Conservation (phyloP, 805 yeast genomes). For the Nakazawaea siamensis region DNA sequence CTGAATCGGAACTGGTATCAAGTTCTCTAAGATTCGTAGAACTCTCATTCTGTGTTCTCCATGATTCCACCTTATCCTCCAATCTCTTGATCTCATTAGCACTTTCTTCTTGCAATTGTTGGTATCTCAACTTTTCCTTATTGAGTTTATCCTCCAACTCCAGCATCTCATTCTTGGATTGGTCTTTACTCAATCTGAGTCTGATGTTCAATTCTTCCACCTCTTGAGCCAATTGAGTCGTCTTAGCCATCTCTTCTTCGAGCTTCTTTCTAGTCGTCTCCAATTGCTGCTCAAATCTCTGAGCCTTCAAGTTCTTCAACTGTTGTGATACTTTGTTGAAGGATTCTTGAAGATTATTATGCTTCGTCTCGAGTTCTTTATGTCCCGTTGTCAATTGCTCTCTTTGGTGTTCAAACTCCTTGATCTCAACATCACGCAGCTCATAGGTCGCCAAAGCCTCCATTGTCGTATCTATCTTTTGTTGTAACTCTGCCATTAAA, state of each 20-base stretch:
- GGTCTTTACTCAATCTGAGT: conserved; percentile 17
- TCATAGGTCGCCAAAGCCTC: conserved; percentile 5
- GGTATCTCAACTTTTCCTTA: conserved; percentile 18
- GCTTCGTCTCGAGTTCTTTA: conserved; percentile 17
- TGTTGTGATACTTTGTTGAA: conserved; percentile 18
- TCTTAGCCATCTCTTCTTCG: conserved; percentile 24
- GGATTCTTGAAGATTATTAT: conserved; percentile 17
- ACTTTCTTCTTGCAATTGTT: conserved; percentile 22
- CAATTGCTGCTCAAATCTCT: conserved; percentile 26
- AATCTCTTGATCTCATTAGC: conserved; percentile 43
- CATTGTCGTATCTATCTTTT: conserved; percentile 16
- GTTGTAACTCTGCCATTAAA: conserved; percentile 21
- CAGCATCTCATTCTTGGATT: conserved; percentile 14
- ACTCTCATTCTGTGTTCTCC: conserved; percentile 56
- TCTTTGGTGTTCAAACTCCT: conserved; percentile 24
- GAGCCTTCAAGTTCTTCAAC: conserved; percentile 22
- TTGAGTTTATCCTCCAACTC: conserved; percentile 22
- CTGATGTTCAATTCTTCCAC: conserved; percentile 16
- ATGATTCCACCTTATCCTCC: conserved; percentile 62
- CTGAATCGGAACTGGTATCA: conserved; percentile 22
- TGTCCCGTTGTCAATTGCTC: conserved; percentile 13
- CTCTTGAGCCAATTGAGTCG: conserved; percentile 14
- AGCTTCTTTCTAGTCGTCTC: conserved; percentile 23
- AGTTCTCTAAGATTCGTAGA: conserved; percentile 12
- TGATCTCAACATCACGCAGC: conserved; percentile 29